Base-by-base conservation (phyloP, 2,329 filamentous ascomycete genomes). In the Aspergillus clavatus region DNA sequence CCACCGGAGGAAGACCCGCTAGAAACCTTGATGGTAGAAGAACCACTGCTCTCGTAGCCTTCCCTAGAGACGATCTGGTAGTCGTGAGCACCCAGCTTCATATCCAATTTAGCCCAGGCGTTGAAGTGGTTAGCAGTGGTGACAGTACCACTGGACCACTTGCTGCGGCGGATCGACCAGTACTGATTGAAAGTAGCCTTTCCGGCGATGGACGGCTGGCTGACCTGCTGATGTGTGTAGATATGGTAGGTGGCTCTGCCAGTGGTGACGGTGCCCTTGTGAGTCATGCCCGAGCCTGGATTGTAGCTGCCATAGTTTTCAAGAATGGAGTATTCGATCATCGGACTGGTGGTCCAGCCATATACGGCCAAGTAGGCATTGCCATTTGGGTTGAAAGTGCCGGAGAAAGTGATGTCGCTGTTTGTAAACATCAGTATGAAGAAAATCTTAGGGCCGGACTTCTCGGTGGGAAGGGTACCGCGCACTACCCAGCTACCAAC, bases 401-500 rank as follows among this genome's bases (percentile, higher is more conserved):
- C 65, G 26, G 53, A 54, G 47, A 61, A 68, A 24, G 46, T 63
- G 45, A 68, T 60, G 23, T 40, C 28, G 40, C 51, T 43, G n/a
- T n/a, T n/a, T n/a, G n/a, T n/a, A n/a, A n/a, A n/a, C n/a, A n/a
- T n/a, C n/a, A n/a, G n/a, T n/a, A n/a, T n/a, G n/a, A n/a, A n/a
- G n/a, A n/a, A n/a, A n/a, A n/a, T n/a, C n/a, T n/a, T n/a, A n/a
- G n/a, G n/a, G n/a, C n/a, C n/a, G n/a, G n/a, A n/a, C n/a, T n/a
- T n/a, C n/a, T n/a, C n/a, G n/a, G n/a, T n/a, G n/a, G n/a, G n/a
- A n/a, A n/a, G n/a, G n/a, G n/a, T 70, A 80, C 75, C 72, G 68
- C 19, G 66, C 61, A 46, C 62, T 72, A 27, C 78, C 78, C 10
- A 77, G 72, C 46, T 73, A 73, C 77, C 78, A 82, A 29, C 79